phyloP scores from a whole-genome alignment of 2,329 filamentous ascomycete species.

The Monascus ruber region DNA sequence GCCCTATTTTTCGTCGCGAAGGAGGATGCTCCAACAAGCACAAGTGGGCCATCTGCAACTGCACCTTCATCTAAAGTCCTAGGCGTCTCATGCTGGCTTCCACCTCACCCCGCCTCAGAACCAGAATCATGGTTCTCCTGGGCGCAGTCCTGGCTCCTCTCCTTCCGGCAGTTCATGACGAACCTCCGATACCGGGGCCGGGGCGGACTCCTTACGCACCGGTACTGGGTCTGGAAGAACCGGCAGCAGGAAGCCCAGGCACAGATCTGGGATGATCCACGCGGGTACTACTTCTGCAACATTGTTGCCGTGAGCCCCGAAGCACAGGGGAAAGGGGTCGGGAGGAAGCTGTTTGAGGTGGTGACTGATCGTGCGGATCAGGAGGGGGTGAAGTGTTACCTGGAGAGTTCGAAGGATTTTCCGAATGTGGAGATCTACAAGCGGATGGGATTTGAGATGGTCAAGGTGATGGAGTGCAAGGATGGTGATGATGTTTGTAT shows the following conservation, averaged over 20 bases:
- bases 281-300: conserved; percentile 69
- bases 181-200: conserved; percentile 54
- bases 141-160: conserved; percentile 54
- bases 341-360: conserved; percentile 51
- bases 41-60: background rate
- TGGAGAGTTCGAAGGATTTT: conserved; percentile 56
- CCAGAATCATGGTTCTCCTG: conserved; percentile 51
- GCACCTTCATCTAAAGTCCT: conserved; percentile 40
- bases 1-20: conserved; percentile 62
- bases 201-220: conserved; percentile 53
- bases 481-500: conserved; percentile 42
- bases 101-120: conserved; percentile 39
- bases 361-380: conserved; percentile 54
- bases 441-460: conserved; percentile 55
- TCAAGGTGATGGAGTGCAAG: conserved; percentile 55
- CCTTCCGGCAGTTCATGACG: conserved; percentile 53
- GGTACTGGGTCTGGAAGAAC: conserved; percentile 67
- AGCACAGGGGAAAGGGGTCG: conserved; percentile 55
- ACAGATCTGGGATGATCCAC: conserved; percentile 53
- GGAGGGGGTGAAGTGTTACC: conserved; percentile 55
- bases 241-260: conserved; percentile 52
- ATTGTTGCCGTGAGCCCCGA: conserved; percentile 61
- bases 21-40: conserved; percentile 24
- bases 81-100: conserved; percentile 65
- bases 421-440: conserved; percentile 65